Conservation (phyloP, 2,329 filamentous ascomycete genomes). For the Huntiella omanensis region DNA sequence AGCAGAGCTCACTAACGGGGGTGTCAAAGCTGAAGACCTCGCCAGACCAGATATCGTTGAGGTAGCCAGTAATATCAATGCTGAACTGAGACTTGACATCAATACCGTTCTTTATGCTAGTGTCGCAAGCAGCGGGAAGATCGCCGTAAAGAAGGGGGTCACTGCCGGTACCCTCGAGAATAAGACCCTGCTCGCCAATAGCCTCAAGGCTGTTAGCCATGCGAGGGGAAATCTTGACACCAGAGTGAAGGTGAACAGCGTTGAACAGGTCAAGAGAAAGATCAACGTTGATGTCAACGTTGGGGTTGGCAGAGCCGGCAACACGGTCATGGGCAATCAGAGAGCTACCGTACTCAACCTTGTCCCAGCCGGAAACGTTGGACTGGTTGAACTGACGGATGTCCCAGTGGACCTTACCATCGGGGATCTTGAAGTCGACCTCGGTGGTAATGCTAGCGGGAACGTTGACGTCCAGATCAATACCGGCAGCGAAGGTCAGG, state of each 20-base stretch:
- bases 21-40: background rate
- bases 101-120: slow-evolving; percentile 1
- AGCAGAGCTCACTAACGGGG: background rate
- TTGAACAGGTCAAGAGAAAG: slow-evolving; percentile 21
- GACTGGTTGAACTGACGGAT: slow-evolving; percentile 17
- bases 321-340: slow-evolving; percentile 18
- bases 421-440: slow-evolving; percentile 17
- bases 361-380: slow-evolving; percentile 18
- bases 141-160: slow-evolving; percentile 1
- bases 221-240: background rate
- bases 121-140: background rate
- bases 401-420: slow-evolving; percentile 23
- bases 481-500: slow-evolving; percentile 20
- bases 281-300: slow-evolving; percentile 13
- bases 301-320: slow-evolving; percentile 17
- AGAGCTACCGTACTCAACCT: slow-evolving; percentile 18
- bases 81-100: background rate
- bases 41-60: background rate
- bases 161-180: background rate
- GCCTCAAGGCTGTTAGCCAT: background rate
- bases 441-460: slow-evolving; percentile 17
- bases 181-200: slow-evolving; percentile 2
- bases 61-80: background rate
- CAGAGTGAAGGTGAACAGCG: background rate
- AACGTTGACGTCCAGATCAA: slow-evolving; percentile 19